Evolutionary conservation across 2,329 filamentous ascomycete species (phyloP).

Genomic region (Ceratocystis ficicola): DNA sequence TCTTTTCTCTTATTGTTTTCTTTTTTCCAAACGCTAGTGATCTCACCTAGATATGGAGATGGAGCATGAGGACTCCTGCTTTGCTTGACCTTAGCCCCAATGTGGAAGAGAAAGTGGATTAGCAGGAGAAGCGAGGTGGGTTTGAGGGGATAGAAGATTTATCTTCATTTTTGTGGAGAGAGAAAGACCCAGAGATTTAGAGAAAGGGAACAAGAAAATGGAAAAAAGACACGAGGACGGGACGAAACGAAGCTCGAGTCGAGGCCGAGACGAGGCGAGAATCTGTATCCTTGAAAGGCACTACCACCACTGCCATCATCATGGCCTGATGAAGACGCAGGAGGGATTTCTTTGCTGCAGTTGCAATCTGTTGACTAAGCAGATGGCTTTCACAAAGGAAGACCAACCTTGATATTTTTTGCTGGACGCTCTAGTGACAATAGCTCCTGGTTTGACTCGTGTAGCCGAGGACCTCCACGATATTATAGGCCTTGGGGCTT

Average conservation of each 20-base stretch:
- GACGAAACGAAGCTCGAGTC: conserved; percentile 18
- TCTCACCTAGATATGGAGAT: not conserved
- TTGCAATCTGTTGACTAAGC: no score
- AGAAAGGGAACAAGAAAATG: not conserved
- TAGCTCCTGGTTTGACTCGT: not conserved
- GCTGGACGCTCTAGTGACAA: not conserved
- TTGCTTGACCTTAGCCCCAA: no score
- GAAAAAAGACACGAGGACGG: conserved; percentile 6
- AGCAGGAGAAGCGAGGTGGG: not conserved
- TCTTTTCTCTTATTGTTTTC: no score
- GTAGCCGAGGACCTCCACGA: not conserved
- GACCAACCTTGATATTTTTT: no score
- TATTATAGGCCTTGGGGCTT: not conserved
- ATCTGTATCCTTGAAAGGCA: conserved; percentile 13
- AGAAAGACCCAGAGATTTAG: not conserved
- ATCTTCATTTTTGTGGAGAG: no score
- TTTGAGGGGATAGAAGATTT: not conserved
- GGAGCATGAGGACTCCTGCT: no score
- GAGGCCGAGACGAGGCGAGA: conserved; percentile 16
- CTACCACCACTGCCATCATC: no score
- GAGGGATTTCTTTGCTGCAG: no score
- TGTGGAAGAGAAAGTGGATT: not conserved
- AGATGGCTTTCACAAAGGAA: no score
- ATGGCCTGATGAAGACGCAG: no score
- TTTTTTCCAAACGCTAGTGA: not conserved